Evolutionary conservation across 1,139 yeast genomes (phyloP).

Genomic region (Entelexis paramagnoliae): DNA sequence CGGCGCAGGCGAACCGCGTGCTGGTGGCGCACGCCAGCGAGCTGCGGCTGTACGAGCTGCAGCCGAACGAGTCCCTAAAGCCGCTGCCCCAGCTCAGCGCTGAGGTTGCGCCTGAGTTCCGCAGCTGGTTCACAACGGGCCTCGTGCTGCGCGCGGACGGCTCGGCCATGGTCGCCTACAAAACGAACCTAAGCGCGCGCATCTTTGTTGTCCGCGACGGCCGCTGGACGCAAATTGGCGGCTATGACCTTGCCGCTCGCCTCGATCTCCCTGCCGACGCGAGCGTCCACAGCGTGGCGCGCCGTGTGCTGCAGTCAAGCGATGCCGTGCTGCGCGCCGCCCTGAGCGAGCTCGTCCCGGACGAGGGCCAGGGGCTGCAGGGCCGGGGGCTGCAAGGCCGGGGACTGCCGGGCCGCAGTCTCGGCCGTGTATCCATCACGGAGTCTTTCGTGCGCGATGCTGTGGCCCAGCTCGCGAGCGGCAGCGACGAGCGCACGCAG

Average conservation of each 20-base stretch:
- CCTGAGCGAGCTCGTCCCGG: not conserved
- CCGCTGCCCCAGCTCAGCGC: not conserved
- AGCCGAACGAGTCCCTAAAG: not conserved
- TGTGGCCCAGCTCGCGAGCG: not conserved
- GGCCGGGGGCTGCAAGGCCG: too few species aligned
- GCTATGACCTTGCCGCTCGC: slow-evolving; percentile 3
- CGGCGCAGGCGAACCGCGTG: not conserved
- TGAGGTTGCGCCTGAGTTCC: slow-evolving; percentile 8
- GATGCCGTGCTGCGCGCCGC: not conserved
- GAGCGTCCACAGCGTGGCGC: not conserved
- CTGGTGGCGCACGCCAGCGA: slow-evolving; percentile 10
- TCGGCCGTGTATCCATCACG: not conserved
- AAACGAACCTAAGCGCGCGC: slow-evolving; percentile 10
- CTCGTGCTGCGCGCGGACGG: slow-evolving; percentile 1
- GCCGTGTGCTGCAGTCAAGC: not conserved
- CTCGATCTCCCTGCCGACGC: slow-evolving; percentile 11
- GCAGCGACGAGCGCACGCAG: slow-evolving; percentile 22
- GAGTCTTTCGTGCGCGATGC: not conserved
- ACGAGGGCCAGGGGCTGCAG: too few species aligned
- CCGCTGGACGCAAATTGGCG: slow-evolving; percentile 10
- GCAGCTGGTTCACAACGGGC: slow-evolving; percentile 18
- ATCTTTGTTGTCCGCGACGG: slow-evolving; percentile 6
- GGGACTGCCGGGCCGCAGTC: not conserved
- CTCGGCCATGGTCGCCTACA: slow-evolving; percentile 13
- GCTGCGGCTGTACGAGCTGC: slow-evolving; percentile 5